Conservation (phyloP, 805 yeast genomes). For the Spathaspora gorwiae region DNA sequence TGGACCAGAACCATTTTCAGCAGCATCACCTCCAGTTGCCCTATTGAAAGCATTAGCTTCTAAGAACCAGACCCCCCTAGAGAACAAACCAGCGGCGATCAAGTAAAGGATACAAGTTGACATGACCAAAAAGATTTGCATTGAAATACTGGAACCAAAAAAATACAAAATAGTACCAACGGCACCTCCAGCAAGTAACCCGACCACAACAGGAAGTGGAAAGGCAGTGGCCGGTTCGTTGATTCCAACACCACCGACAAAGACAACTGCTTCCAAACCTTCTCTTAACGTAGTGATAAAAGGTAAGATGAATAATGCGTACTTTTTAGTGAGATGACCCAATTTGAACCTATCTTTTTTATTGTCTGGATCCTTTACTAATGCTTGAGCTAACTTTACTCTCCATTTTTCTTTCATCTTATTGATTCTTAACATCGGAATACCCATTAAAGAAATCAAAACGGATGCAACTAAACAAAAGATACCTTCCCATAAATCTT, state of each 20-base stretch:
- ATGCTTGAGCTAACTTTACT: constrained; percentile 83
- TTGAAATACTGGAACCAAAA: constrained; percentile 77
- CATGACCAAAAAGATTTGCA: constrained; percentile 79
- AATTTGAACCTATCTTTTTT: constrained; percentile 43
- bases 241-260: constrained; percentile 44
- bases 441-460: constrained; percentile 89
- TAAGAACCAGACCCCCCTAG: constrained; percentile 90
- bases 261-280: constrained; percentile 62
- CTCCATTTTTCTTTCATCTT: constrained; percentile 98
- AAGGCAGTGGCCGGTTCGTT: constrained; percentile 48
- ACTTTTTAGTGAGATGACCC: constrained; percentile 49
- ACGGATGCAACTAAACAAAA: constrained; percentile 87
- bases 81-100: constrained; percentile 88
- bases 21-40: constrained; percentile 88
- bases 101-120: constrained; percentile 88
- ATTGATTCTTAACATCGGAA: constrained; percentile 92
- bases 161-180: constrained; percentile 73
- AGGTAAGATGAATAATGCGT: constrained; percentile 86
- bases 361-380: constrained; percentile 53
- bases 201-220: constrained; percentile 91
- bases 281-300: constrained; percentile 90
- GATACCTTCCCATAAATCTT: constrained; percentile 96
- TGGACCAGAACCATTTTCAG: constrained; percentile 90
- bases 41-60: constrained; percentile 62
- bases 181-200: constrained; percentile 70